Evolutionary conservation across 129 eudicot genomes (phyloP).

Genomic region (Deinandra increscens): DNA sequence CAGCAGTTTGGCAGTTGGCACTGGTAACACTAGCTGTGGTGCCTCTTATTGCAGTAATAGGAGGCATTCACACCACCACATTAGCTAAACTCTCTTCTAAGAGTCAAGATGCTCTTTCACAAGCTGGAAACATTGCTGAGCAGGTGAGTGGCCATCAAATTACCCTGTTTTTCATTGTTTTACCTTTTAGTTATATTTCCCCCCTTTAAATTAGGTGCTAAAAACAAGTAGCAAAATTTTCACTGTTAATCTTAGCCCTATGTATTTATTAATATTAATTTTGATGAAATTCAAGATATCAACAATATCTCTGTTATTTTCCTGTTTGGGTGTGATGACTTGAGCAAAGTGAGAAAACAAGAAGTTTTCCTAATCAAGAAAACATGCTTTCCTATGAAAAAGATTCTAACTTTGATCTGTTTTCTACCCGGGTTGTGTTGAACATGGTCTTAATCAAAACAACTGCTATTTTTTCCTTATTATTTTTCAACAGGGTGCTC

Average conservation of each 20-base stretch:
- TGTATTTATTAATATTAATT: not conserved
- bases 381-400: not conserved
- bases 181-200: not conserved
- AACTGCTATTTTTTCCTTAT: not conserved
- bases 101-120: conserved; percentile 89
- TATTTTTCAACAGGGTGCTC: not conserved
- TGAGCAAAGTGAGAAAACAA: conserved; percentile 10
- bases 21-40: conserved; percentile 87
- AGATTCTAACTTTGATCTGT: conserved; percentile 3
- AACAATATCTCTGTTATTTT: conserved; percentile 7
- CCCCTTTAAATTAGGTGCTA: not conserved
- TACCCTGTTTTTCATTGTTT: conserved; percentile 5
- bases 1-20: conserved; percentile 96
- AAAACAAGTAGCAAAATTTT: not conserved
- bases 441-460: conserved; percentile 2
- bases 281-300: conserved; percentile 17
- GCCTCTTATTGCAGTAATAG: conserved; percentile 90
- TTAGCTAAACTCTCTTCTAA: conserved; percentile 70
- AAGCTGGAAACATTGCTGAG: conserved; percentile 92
- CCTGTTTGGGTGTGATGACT: conserved; percentile 12
- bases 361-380: not conserved
- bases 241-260: conserved; percentile 16
- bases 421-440: conserved; percentile 1
- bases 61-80: conserved; percentile 73
- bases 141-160: conserved; percentile 51